phyloP scores from a whole-genome alignment of 495 filamentous ascomycete species.

The Trichoderma asperelloides region DNA sequence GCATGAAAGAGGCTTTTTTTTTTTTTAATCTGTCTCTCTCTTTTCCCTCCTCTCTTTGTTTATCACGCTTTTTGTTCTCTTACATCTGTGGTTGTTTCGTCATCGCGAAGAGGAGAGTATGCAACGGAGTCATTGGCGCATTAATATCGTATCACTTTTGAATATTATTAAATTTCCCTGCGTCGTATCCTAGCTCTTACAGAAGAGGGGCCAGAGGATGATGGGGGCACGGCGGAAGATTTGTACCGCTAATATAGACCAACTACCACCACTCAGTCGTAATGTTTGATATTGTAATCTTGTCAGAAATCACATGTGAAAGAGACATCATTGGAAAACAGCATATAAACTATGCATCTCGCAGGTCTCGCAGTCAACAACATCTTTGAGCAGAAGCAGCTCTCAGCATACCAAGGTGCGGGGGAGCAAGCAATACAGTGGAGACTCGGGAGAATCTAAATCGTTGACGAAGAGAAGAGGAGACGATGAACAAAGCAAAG shows the following conservation, averaged over 20 bases:
- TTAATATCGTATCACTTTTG: neutral
- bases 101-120: neutral
- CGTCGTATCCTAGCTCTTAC: neutral
- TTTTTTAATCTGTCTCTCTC: neutral
- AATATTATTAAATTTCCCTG: neutral
- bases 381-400: neutral
- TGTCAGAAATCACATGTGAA: slow-evolving; percentile 4
- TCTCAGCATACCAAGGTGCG: neutral
- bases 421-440: neutral
- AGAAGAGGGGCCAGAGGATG: neutral
- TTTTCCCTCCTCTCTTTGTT: neutral
- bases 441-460: neutral
- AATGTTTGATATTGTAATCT: neutral
- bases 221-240: neutral
- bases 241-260: neutral
- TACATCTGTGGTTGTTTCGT: neutral
- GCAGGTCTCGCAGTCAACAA: neutral
- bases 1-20: neutral
- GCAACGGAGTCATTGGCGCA: neutral
- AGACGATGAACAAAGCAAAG: neutral
- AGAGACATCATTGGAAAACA: neutral
- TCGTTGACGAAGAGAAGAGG: neutral
- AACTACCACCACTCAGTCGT: neutral
- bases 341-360: neutral
- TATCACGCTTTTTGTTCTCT: neutral